Evolutionary conservation across 345 rosid genomes (phyloP).

Genomic region (Camelina sativa): DNA sequence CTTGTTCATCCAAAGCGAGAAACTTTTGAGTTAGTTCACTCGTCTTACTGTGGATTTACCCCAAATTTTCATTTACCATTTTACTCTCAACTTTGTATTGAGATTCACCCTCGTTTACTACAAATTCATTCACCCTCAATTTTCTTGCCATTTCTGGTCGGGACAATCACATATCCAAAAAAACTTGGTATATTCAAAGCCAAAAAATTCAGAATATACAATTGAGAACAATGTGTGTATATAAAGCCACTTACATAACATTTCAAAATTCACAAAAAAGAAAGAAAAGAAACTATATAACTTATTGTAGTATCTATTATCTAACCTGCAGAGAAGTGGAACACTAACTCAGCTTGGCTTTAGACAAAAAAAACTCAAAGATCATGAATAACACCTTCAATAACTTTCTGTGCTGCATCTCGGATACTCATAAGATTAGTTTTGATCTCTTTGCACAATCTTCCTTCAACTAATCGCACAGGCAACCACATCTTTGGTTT

Average conservation of each 20-base stretch:
- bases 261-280: not conserved
- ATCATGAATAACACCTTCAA: slow-evolving; percentile 41
- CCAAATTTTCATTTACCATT: too few relatives aligned
- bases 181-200: slow-evolving; percentile 15
- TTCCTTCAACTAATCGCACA: slow-evolving; percentile 75
- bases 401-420: slow-evolving; percentile 63
- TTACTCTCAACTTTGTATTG: too few relatives aligned
- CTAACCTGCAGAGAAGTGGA: slow-evolving; percentile 2
- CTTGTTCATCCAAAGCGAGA: too few relatives aligned
- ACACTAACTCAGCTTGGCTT: not conserved
- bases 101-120: too few relatives aligned
- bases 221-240: not conserved
- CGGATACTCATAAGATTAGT: slow-evolving; percentile 68
- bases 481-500: slow-evolving; percentile 91
- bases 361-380: slow-evolving; percentile 37
- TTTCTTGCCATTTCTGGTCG: too few relatives aligned
- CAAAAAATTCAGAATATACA: slow-evolving; percentile 21
- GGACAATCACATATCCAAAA: too few relatives aligned
- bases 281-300: not conserved
- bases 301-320: not conserved
- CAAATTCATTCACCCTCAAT: too few relatives aligned
- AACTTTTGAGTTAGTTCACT: too few relatives aligned
- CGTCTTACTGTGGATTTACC: too few relatives aligned
- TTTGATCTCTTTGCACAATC: slow-evolving; percentile 71
- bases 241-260: slow-evolving; percentile 17